Base-by-base conservation (phyloP, 1,284 basidiomycete genomes). In the Malassezia japonica region DNA sequence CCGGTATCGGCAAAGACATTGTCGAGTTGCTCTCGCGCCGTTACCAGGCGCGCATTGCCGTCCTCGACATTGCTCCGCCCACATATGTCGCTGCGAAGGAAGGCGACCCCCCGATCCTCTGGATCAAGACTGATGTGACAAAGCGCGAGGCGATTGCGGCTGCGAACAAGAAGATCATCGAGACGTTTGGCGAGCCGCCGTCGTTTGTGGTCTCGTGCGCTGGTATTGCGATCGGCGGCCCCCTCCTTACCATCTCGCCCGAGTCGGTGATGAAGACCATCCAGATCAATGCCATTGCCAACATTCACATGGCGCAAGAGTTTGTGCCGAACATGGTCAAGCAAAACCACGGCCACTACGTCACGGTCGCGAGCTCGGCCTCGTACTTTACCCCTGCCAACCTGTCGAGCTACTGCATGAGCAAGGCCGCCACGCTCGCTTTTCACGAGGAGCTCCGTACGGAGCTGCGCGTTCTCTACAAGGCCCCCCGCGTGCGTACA, bases 101-200 rank as follows among this genome's bases (percentile, higher is more conserved):
- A 13, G 68, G 65, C 7, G 65, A 62, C 0, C 68, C 68, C 20
- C 56, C 64, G 43, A 65, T 68, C 20, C 58, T 68, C 24, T 70
- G 69, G 52, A 57, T 65, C 53, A 66, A 68, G 60, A 65, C 64
- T 12, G 69, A 71, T 33, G 69, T 71, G 21, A 55, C 59, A 32
- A 59, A 61, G 49, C 53, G 55, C 18, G 62, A 62, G 34, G 50
- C 54, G 41, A 59, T 71, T 31, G 57, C 60, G 6, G 43, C 47
- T 16, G 67, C 61, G 5, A 65, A 62, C 8, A 48, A 55, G 15
- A 46, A 62, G 53, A 67, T 71, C 36, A 52, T 59, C 20, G 61
- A 67, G 44, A 56, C 52, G 33, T 41, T 64, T 24, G 62, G 62
- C 36, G 48, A 48, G 9, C 44, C 48, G 33, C 56, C 56, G 7